These are phyloP conservation scores for Allantophomopsis cytisporea DNA, from an alignment of 2,329 filamentous ascomycete species.

Conservation along the genomic window DNA sequence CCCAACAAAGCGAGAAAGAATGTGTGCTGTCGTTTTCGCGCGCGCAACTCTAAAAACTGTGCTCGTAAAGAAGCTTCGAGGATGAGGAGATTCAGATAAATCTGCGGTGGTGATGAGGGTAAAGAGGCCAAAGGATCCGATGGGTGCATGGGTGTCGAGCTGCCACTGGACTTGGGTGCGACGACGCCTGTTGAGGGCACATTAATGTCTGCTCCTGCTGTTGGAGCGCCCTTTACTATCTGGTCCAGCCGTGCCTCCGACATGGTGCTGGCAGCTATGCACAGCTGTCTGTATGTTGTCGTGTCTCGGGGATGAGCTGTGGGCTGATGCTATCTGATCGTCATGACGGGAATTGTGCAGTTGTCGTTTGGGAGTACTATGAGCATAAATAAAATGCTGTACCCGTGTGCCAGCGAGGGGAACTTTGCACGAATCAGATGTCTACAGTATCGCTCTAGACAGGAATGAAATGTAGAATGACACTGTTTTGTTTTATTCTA, in stretches of 20 bases:
- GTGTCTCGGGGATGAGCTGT: too few relatives aligned
- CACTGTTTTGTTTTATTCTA: too few relatives aligned
- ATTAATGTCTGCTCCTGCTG: constrained; percentile 33
- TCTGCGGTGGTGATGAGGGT: constrained; percentile 30
- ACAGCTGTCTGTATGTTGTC: neutral
- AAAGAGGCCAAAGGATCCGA: constrained; percentile 18
- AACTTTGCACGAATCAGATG: too few relatives aligned
- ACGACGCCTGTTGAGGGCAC: constrained; percentile 23
- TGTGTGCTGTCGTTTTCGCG: constrained; percentile 79
- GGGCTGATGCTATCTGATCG: too few relatives aligned
- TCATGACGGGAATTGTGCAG: neutral
- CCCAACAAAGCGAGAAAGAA: constrained; percentile 76
- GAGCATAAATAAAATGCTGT: too few relatives aligned
- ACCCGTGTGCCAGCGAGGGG: neutral
- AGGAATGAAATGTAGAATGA: too few relatives aligned
- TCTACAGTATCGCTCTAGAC: too few relatives aligned
- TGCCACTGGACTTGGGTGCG: constrained; percentile 21
- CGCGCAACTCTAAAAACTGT: constrained; percentile 83
- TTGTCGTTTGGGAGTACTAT: neutral
- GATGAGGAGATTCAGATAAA: constrained; percentile 95
- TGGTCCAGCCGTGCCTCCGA: constrained; percentile 43
- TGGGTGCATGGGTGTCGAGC: constrained; percentile 18
- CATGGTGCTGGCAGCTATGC: neutral
- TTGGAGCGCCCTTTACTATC: constrained; percentile 79
- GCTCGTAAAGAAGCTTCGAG: constrained; percentile 88